Base-by-base conservation (phyloP, 768 basidiomycete genomes). In the Tricholoma flavovirens region DNA sequence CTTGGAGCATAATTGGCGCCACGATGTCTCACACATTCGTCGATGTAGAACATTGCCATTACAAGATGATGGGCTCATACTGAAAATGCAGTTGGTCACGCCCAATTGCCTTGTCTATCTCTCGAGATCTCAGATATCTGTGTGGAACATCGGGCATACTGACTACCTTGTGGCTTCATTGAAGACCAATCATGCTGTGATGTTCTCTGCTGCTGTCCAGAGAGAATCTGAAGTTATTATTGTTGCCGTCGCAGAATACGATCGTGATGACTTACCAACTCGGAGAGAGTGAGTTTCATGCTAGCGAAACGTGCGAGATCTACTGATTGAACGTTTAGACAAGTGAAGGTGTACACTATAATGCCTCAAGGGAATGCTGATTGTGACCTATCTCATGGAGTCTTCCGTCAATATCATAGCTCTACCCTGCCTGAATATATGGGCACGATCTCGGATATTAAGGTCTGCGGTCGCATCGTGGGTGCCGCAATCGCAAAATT, bases 1-100 rank as follows among this genome's bases (percentile, higher is more conserved):
- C 30, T 68, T 85, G 17, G 79, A 84, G 46, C 68, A 63, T 45
- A 82, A 79, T 56, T 85, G 83, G 83, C 65, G 68, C 40, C 66
- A 69, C 38, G 64, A 68, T 14, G 64, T 60, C 29, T 66, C 76
- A 3, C 64, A 60, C 22, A 70, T 81, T 51, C 69, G 67, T 43
- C 60, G 68, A 53, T 64, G 76, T 9, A 38, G 42, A 22, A 40
- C 11, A 26, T 70, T 64, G 30, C 69, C 71, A 36, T 70, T 83
- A 51, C 64, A 67, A 6, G 64, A 71, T 45, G 68, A 69, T 15
- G 73, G 70, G 30, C 71, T 76, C 17, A 73, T 79, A 42, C 70
- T 73, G 26, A 71, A 75, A 48, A 75, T 83, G 68, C 75, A 75
- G 55, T 69, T 79, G 49, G 70, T 82, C 72, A 22, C 82, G 78